Evolutionary conservation across 495 filamentous ascomycete species (phyloP).

Genomic region (Penicillium canescens): DNA sequence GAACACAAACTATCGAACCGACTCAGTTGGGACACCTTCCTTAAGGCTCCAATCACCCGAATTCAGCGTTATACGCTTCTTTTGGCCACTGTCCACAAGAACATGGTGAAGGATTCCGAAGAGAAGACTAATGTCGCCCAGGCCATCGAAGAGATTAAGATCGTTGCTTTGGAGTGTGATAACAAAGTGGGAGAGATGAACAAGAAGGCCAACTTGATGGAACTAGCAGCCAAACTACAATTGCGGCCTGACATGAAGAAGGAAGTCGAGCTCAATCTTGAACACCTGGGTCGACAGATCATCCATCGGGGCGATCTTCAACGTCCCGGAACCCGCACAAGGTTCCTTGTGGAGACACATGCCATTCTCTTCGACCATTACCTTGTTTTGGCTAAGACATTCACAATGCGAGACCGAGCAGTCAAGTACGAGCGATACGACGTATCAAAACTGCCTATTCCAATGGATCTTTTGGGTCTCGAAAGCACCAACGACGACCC

Average conservation of each 20-base stretch:
- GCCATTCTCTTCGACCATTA: slow-evolving; percentile 96
- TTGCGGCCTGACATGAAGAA: slow-evolving; percentile 83
- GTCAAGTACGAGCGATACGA: slow-evolving; percentile 86
- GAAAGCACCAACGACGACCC: slow-evolving; percentile 91
- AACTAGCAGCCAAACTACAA: slow-evolving; percentile 79
- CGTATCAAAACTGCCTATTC: slow-evolving; percentile 94
- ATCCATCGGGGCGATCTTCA: slow-evolving; percentile 89
- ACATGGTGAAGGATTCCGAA: slow-evolving; percentile 79
- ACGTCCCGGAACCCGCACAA: slow-evolving; percentile 73
- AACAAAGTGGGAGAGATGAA: slow-evolving; percentile 90
- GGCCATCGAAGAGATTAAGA: slow-evolving; percentile 94
- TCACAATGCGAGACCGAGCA: slow-evolving; percentile 64
- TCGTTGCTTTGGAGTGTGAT: slow-evolving; percentile 90
- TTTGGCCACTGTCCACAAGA: slow-evolving; percentile 78
- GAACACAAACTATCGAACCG: slow-evolving; percentile 80
- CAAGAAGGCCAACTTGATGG: slow-evolving; percentile 85
- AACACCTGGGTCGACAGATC: slow-evolving; percentile 87
- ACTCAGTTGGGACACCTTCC: slow-evolving; percentile 89
- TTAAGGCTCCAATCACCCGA: slow-evolving; percentile 90
- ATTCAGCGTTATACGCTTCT: slow-evolving; percentile 90
- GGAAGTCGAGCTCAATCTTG: slow-evolving; percentile 80
- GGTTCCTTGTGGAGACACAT: slow-evolving; percentile 92
- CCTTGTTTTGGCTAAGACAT: slow-evolving; percentile 84
- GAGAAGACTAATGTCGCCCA: slow-evolving; percentile 83
- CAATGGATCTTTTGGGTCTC: slow-evolving; percentile 91